A percentile compares a stretch with the other conserved stretches of the same genome.
Conservation (phyloP, 192 early-diverging fungal genomes). For the Entomortierella beljakovae region DNA sequence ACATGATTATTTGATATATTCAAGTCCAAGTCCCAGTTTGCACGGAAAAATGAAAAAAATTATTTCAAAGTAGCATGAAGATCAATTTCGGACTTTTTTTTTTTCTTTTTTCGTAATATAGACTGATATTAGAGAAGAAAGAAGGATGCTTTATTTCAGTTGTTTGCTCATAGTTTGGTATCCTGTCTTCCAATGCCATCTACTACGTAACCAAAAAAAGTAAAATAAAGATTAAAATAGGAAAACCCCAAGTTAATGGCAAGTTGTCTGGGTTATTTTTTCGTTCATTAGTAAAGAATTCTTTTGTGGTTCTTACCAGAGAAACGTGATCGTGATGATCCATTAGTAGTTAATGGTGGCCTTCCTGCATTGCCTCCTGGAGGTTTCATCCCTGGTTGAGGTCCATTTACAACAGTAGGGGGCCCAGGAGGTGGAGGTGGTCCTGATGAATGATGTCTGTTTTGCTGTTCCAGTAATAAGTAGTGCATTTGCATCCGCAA, state of each 20-base stretch:
- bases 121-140: too few relatives aligned
- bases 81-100: too few relatives aligned
- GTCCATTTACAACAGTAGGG: slow-evolving; percentile 20
- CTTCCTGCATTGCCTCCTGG: slow-evolving; percentile 12
- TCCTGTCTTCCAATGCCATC: slow-evolving; percentile 43
- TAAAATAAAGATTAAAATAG: too few relatives aligned
- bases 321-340: slow-evolving; percentile 29
- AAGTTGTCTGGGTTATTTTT: too few relatives aligned
- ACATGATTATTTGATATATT: too few relatives aligned
- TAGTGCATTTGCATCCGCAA: slow-evolving; percentile 79
- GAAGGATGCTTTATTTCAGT: too few relatives aligned
- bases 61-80: too few relatives aligned
- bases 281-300: not conserved
- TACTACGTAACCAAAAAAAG: not conserved
- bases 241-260: too few relatives aligned
- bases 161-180: slow-evolving; percentile 26
- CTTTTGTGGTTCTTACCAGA: slow-evolving; percentile 17
- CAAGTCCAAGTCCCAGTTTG: too few relatives aligned
- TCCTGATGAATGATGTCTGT: slow-evolving; percentile 16
- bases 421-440: slow-evolving; percentile 38
- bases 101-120: too few relatives aligned
- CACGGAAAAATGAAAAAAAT: too few relatives aligned
- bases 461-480: slow-evolving; percentile 63
- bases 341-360: slow-evolving; percentile 25
- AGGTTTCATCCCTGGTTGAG: slow-evolving; percentile 11